phyloP scores from a whole-genome alignment of 1,284 basidiomycete genomes.

The Takashimella koratensis region DNA sequence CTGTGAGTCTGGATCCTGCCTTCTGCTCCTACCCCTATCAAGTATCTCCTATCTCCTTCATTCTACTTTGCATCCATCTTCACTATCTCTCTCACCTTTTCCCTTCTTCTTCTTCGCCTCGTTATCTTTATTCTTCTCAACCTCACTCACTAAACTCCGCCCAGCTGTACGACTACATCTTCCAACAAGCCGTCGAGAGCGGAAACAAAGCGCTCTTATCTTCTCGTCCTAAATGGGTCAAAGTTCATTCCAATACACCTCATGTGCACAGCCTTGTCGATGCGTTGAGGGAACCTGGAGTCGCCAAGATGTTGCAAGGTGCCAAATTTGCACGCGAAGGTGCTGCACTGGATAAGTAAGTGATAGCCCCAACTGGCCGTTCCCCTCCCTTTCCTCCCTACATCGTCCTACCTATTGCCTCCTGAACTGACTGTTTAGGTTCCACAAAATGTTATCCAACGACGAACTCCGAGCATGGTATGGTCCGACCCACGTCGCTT shows the following conservation, averaged over 20 bases:
- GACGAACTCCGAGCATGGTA: slow-evolving; percentile 99
- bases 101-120: background rate
- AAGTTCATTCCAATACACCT: slow-evolving; percentile 85
- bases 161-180: slow-evolving; percentile 69
- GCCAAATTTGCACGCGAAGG: slow-evolving; percentile 98
- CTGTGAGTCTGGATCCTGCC: no score
- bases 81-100: background rate
- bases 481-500: slow-evolving; percentile 85
- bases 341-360: slow-evolving; percentile 78
- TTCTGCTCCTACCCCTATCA: no score
- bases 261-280: slow-evolving; percentile 96
- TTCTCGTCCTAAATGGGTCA: slow-evolving; percentile 78
- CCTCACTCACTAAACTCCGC: background rate
- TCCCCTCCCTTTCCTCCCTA: background rate
- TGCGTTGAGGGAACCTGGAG: slow-evolving; percentile 89
- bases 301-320: slow-evolving; percentile 68
- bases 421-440: slow-evolving; percentile 57
- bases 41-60: background rate
- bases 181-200: slow-evolving; percentile 72
- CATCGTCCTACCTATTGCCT: background rate
- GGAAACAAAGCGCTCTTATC: slow-evolving; percentile 78
- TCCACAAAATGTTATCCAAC: slow-evolving; percentile 91
- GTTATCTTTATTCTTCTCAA: background rate
- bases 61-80: no score
- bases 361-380: slow-evolving; percentile 1